Base-by-base conservation (phyloP, 768 basidiomycete species). In the Piloderma croceum region DNA sequence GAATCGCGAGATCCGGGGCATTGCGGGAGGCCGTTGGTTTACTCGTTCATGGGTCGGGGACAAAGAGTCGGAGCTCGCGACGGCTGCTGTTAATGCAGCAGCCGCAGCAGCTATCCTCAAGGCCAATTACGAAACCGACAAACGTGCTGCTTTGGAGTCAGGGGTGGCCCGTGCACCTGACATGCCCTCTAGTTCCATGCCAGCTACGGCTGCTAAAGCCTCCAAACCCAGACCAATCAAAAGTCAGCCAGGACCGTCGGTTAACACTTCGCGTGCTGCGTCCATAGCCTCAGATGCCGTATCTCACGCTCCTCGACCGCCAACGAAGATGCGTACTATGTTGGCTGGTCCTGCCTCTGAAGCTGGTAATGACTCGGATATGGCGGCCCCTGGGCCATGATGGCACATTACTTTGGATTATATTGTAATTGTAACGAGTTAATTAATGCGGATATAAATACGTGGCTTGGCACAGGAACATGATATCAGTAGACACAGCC, bases 11-110 rank as follows among this genome's bases (percentile, higher is more conserved):
- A 77, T 90, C 38, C 71, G 84, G 25, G 87, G 87, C 6, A 86
- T 90, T 38, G 86, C 81, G 15, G 87, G 87, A 10, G 87, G 87
- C 1, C 76, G 86, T 29, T 90, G 87, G 87, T 81, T 88, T 49
- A 64, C 78, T 5, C 74, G 73, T 23, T 63, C 82, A n/a, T 90
- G 85, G 85, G 83, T 86, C n/a, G 87, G 86, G 18, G 81, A 80
- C 45, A 87, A 84, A 58, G 83, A 87, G 37, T 86, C 83, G 7
- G 74, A 82, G 36, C 79, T 73, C 43, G 74, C 79, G 6, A 50
- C 60, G 19, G n/a, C n/a, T n/a, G 58, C 63, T 20, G 39, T 60
- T 17, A 61, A 63, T 17, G 45, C 58, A 12, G 50, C 50, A 24
- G 58, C 54, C 6, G 57, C 63, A 31, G 52, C 53, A 31, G 50